Base-by-base conservation (phyloP, 345 rosid genomes). In the Excoecaria agallocha region DNA sequence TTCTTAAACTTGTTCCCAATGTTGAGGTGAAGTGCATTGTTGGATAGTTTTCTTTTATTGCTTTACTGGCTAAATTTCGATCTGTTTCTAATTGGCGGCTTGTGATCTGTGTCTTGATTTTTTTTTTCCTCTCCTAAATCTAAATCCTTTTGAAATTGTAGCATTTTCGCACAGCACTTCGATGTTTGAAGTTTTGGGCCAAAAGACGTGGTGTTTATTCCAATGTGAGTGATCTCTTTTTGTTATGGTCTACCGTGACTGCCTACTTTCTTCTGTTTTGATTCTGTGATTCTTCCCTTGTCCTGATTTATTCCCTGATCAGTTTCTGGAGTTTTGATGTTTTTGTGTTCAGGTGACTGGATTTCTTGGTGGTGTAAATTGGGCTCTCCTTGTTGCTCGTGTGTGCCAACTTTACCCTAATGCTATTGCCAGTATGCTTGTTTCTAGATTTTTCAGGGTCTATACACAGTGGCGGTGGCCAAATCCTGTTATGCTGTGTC, bases 1-100 rank as follows among this genome's bases (percentile, higher is more conserved):
- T 94, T 77, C 89, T 94, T 30, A 92, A 87, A 79, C 93, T 89
- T 37, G 94, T 94, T 83, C 98, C 98, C 54, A 89, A 89, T 78
- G 80, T 88, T 76, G 88, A 94, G 98, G 98, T 91, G 75, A 78
- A 73, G 71, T 70, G 74, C 65, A 12, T 25, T 39, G 38, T 57
- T 15, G 17, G 45, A 17, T 74, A 19, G 48, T 46, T 16, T 45
- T 35, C 37, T 68, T 72, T 69, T 25, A 55, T 61, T 48, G 58
- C 4, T 43, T 38, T 55, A n/a, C 52, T 63, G 11, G 35, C 65
- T 67, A 38, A 30, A 30, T 54, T 0, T 12, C 37, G 50, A 51
- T 19, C 24, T 13, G 48, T 43, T 69, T 72, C 13, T 65, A 30
- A 24, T 57, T 46, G 38, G 49, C 43, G 12, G 41, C 69, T 66